These are phyloP conservation scores for Alternaria tenuissima DNA, from an alignment of 2,329 filamentous ascomycete species.

Conservation along the genomic window DNA sequence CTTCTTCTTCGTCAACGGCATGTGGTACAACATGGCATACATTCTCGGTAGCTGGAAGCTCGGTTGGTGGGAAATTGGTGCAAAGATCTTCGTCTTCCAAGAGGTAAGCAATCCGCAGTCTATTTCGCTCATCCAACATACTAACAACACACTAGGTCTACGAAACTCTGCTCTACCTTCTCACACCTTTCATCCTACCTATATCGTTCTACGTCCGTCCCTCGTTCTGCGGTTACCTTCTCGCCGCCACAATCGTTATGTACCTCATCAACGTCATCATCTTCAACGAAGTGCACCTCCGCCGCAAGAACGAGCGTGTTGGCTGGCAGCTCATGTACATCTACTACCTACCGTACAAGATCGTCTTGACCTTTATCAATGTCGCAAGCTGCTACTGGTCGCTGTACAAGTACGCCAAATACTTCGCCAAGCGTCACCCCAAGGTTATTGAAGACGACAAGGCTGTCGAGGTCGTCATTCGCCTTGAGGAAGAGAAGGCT, in stretches of 20 bases:
- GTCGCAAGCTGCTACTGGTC: slow-evolving; percentile 49
- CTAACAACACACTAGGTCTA: slow-evolving; percentile 45
- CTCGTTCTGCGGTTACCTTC: slow-evolving; percentile 51
- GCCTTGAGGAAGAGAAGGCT: slow-evolving; percentile 31
- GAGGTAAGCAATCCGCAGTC: slow-evolving; percentile 39
- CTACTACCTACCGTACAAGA: slow-evolving; percentile 57
- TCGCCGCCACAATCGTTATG: slow-evolving; percentile 52
- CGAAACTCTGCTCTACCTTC: slow-evolving; percentile 57
- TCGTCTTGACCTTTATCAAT: slow-evolving; percentile 56
- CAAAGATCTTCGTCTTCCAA: slow-evolving; percentile 60
- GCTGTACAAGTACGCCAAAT: slow-evolving; percentile 56
- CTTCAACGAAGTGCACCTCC: slow-evolving; percentile 60
- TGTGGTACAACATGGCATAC: slow-evolving; percentile 59
- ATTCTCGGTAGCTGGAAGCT: slow-evolving; percentile 59
- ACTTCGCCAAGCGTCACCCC: slow-evolving; percentile 58
- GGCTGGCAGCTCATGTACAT: slow-evolving; percentile 48
- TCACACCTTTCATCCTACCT: slow-evolving; percentile 57
- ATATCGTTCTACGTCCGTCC: slow-evolving; percentile 57
- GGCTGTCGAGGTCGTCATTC: slow-evolving; percentile 43
- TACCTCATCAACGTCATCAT: slow-evolving; percentile 56
- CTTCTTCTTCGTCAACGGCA: slow-evolving; percentile 61
- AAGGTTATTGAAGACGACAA: slow-evolving; percentile 60
- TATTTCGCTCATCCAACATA: slow-evolving; percentile 16
- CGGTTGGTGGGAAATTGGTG: slow-evolving; percentile 59
- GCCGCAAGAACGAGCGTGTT: slow-evolving; percentile 56